A percentile compares a stretch with the other conserved stretches of the same genome.
Evolutionary conservation across 352 stramenopile species (phyloP).

Genomic region (Globisporangium polare): DNA sequence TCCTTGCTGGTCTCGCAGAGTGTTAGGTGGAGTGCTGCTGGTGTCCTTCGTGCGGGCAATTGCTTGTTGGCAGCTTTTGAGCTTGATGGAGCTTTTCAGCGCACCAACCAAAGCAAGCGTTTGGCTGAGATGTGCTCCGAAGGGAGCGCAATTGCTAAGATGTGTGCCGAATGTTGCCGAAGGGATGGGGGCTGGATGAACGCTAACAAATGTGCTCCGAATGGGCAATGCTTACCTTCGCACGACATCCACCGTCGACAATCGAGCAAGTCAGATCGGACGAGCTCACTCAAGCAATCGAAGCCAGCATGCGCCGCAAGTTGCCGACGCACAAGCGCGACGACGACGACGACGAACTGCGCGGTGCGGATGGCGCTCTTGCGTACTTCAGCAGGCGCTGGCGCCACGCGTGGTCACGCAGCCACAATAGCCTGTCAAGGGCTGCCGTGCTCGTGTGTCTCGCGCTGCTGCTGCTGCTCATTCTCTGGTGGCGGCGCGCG

Average conservation of each 20-base stretch:
- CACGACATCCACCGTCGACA: no score
- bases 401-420: not conserved
- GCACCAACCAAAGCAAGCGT: conserved; percentile 2
- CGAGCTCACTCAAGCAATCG: not conserved
- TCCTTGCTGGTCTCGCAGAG: conserved; percentile 14
- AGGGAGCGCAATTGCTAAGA: not conserved
- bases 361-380: not conserved
- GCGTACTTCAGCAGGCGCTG: not conserved
- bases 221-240: not conserved
- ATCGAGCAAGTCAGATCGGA: not conserved
- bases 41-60: not conserved
- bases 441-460: not conserved
- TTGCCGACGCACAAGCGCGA: conserved; percentile 5
- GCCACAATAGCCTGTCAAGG: not conserved
- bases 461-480: not conserved
- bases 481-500: not conserved
- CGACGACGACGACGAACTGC: not conserved
- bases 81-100: not conserved
- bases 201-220: not conserved
- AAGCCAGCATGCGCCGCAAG: not conserved
- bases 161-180: not conserved
- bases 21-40: not conserved
- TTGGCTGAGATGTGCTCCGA: not conserved
- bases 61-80: not conserved
- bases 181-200: no score